Conservation (phyloP, 163 green algal species). For the Scenedesmus sp. region DNA sequence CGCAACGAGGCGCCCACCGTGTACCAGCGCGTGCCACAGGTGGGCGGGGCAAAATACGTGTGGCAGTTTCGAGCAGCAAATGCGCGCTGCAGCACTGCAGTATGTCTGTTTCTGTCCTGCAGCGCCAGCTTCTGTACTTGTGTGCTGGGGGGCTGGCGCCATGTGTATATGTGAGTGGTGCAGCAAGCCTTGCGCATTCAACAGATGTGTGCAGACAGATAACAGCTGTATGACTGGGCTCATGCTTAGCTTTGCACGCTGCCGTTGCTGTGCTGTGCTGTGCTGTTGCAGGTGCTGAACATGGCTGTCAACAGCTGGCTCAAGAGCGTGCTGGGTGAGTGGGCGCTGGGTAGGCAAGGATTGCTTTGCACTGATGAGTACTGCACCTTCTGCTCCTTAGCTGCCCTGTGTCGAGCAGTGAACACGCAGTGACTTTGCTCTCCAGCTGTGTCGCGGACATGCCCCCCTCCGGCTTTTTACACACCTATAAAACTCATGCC, state of each 20-base stretch:
- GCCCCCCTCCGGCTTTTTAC: too few species aligned
- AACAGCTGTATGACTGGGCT: too few species aligned
- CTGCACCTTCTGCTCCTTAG: background rate
- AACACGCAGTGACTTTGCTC: background rate
- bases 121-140: too few species aligned
- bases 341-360: background rate
- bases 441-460: too few species aligned
- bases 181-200: too few species aligned
- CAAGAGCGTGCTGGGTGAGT: slow-evolving; percentile 21
- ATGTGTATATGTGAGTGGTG: too few species aligned
- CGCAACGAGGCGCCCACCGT: slow-evolving; percentile 7
- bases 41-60: background rate
- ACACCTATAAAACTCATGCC: too few species aligned
- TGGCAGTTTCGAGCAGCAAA: background rate
- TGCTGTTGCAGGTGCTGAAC: slow-evolving; percentile 62
- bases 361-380: background rate
- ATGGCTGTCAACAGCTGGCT: slow-evolving; percentile 76
- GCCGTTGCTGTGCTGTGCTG: background rate
- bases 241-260: too few species aligned
- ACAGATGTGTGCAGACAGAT: too few species aligned
- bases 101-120: too few species aligned
- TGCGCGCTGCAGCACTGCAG: background rate
- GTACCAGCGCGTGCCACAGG: slow-evolving; percentile 49
- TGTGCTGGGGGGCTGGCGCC: too few species aligned
- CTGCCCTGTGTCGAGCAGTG: background rate